phyloP scores from a whole-genome alignment of 495 filamentous ascomycete species.

The Penicillium samsonianum region DNA sequence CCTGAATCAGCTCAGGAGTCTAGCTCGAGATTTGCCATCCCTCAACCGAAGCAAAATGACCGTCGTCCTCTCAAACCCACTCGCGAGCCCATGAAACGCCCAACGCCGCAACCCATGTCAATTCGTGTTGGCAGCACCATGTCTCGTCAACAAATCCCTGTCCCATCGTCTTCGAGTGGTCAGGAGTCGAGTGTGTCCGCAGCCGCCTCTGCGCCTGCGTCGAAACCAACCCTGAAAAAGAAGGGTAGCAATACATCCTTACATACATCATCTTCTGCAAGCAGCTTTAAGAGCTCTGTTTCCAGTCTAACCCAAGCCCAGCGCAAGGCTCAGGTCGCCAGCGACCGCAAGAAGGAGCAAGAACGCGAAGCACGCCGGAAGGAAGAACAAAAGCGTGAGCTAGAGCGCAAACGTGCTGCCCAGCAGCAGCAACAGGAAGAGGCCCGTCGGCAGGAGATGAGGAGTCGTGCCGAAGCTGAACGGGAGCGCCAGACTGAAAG shows the following conservation, averaged over 20 bases:
- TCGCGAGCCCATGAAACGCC: slow-evolving; percentile 64
- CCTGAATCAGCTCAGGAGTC: slow-evolving; percentile 38
- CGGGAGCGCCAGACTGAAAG: slow-evolving; percentile 42
- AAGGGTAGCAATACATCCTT: slow-evolving; percentile 72
- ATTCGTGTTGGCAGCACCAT: slow-evolving; percentile 73
- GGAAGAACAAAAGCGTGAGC: slow-evolving; percentile 72
- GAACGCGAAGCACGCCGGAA: slow-evolving; percentile 77
- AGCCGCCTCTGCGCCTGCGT: slow-evolving; percentile 43
- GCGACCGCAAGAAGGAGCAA: slow-evolving; percentile 74
- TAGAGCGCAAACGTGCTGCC: slow-evolving; percentile 72
- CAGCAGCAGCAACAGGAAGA: slow-evolving; percentile 55
- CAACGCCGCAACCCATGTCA: slow-evolving; percentile 73
- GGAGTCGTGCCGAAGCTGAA: slow-evolving; percentile 49
- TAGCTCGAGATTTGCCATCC: slow-evolving; percentile 40
- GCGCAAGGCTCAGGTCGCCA: slow-evolving; percentile 61
- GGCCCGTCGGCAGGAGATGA: slow-evolving; percentile 48
- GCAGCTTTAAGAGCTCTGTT: slow-evolving; percentile 68
- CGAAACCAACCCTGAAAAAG: slow-evolving; percentile 54
- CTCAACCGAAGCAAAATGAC: slow-evolving; percentile 55
- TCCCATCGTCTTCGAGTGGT: slow-evolving; percentile 60
- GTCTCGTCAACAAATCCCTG: slow-evolving; percentile 67
- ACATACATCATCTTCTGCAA: slow-evolving; percentile 61
- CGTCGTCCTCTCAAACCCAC: slow-evolving; percentile 69
- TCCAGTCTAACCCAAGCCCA: slow-evolving; percentile 53
- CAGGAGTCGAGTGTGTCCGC: slow-evolving; percentile 58